phyloP scores from a whole-genome alignment of 108 stramenopile genomes.

The Ochromonas danica region DNA sequence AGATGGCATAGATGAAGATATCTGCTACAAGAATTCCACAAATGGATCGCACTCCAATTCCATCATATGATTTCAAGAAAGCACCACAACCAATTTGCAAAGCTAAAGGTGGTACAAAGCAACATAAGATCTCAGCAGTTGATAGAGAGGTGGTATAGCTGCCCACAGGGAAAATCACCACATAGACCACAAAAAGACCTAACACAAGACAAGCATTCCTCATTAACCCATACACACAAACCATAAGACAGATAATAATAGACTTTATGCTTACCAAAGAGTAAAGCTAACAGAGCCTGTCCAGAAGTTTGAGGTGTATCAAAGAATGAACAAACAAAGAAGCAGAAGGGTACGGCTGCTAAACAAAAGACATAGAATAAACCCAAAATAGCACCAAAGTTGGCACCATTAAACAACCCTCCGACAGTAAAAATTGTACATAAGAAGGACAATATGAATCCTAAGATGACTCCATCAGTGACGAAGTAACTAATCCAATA shows the following conservation, averaged over 20 bases:
- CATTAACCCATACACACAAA: background rate
- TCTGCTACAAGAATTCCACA: slow-evolving; percentile 31
- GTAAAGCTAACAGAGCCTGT: background rate
- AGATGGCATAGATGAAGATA: slow-evolving; percentile 36
- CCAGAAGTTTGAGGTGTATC: slow-evolving; percentile 11
- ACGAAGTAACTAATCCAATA: slow-evolving; percentile 26
- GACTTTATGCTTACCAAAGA: background rate
- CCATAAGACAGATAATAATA: background rate
- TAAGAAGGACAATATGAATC: slow-evolving; percentile 3
- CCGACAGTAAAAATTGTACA: background rate
- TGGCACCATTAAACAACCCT: slow-evolving; percentile 1
- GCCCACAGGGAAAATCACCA: background rate
- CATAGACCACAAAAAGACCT: background rate
- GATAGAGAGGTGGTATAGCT: background rate
- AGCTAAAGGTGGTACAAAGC: slow-evolving; percentile 1
- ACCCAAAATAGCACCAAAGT: slow-evolving; percentile 5
- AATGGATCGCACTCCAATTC: background rate
- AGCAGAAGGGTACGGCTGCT: background rate
- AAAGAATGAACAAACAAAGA: slow-evolving; percentile 10
- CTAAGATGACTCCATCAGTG: background rate
- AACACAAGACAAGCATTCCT: background rate
- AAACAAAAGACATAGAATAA: background rate
- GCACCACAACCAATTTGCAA: slow-evolving; percentile 10
- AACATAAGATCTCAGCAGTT: background rate
- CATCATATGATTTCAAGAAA: slow-evolving; percentile 3